Conservation (phyloP, 2,329 filamentous ascomycete species). For the Fusarium subglutinans region DNA sequence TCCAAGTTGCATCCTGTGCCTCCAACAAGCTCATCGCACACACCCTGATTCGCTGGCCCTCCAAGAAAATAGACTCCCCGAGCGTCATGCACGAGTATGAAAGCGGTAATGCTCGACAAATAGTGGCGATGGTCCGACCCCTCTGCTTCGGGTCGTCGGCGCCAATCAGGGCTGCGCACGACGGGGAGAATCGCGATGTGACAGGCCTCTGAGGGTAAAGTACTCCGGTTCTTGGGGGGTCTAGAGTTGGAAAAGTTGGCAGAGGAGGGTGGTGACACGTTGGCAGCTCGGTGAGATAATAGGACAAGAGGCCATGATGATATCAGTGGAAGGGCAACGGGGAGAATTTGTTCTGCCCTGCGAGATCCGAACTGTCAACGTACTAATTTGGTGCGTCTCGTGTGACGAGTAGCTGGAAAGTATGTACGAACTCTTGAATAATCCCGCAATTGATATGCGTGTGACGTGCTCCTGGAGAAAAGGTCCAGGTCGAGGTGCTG, state of each 20-base stretch:
- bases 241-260: conserved; percentile 2
- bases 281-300: neutral
- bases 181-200: conserved; percentile 30
- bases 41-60: conserved; percentile 17
- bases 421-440: conserved; percentile 10
- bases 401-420: conserved; percentile 15
- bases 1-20: neutral
- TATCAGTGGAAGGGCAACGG: neutral
- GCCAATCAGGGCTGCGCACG: conserved; percentile 18
- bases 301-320: neutral
- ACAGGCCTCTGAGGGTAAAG: neutral
- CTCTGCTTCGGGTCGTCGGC: conserved; percentile 37
- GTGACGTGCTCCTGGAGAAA: neutral
- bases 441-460: conserved; percentile 36
- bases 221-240: neutral
- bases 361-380: conserved; percentile 32
- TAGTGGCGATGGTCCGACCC: conserved; percentile 34
- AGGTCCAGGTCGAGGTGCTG: neutral
- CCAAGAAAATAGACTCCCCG: conserved; percentile 30
- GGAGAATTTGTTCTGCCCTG: conserved; percentile 18
- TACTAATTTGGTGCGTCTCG: conserved; percentile 4
- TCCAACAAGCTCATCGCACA: conserved; percentile 22
- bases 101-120: conserved; percentile 33
- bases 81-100: conserved; percentile 33
- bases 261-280: neutral